phyloP scores from a whole-genome alignment of 2,329 filamentous ascomycete genomes.

The Exophiala sideris region DNA sequence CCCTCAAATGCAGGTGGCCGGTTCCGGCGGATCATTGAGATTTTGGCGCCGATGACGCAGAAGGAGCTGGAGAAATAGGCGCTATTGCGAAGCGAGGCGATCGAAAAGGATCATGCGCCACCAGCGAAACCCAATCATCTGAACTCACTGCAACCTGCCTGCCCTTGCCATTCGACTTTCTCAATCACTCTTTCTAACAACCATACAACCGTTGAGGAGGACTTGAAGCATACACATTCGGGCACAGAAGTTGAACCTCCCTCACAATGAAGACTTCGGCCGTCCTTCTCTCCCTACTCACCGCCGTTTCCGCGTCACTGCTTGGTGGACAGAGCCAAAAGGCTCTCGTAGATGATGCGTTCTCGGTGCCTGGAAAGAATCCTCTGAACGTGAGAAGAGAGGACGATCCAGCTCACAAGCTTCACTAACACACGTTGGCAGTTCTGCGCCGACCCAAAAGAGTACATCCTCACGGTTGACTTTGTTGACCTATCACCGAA shows the following conservation, averaged over 20 bases:
- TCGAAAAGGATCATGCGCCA: neutral
- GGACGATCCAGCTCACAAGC: neutral
- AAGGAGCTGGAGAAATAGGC: too few relatives aligned
- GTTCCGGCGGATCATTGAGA: too few relatives aligned
- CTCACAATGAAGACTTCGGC: slow-evolving; percentile 23
- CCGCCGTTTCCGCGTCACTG: slow-evolving; percentile 42
- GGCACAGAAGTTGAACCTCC: neutral
- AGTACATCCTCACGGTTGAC: slow-evolving; percentile 72
- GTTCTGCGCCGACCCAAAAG: slow-evolving; percentile 67
- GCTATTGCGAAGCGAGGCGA: too few relatives aligned
- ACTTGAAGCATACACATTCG: neutral
- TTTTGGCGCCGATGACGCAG: too few relatives aligned
- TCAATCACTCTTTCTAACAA: neutral
- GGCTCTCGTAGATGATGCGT: slow-evolving; percentile 50
- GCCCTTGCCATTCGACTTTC: neutral
- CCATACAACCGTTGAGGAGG: neutral
- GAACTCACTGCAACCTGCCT: too few relatives aligned
- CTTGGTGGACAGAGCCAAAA: slow-evolving; percentile 52
- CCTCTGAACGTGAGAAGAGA: slow-evolving; percentile 57
- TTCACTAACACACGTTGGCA: slow-evolving; percentile 9
- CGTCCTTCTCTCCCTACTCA: slow-evolving; percentile 43
- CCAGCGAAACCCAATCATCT: neutral
- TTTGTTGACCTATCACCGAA: slow-evolving; percentile 80
- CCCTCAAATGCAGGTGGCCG: too few relatives aligned
- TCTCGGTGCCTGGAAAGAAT: slow-evolving; percentile 77